Percentiles rank a stretch among this genome's conserved stretches.
Evolutionary conservation across 2,329 filamentous ascomycete genomes (phyloP).

Genomic region (Tolypocladium ophioglossoides): DNA sequence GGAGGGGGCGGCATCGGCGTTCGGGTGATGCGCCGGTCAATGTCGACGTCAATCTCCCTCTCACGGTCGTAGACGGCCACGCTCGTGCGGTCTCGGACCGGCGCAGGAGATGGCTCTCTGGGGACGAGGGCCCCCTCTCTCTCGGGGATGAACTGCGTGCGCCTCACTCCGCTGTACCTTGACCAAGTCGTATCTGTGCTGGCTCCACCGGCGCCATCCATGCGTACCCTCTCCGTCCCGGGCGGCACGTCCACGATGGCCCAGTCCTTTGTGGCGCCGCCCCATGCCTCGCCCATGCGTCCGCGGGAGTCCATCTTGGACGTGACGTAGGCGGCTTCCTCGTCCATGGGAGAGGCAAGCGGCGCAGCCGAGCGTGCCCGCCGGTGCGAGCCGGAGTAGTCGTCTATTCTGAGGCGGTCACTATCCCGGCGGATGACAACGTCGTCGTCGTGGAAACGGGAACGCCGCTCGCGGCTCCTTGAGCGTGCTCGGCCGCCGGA

Average conservation of each 20-base stretch:
- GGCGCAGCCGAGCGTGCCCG: slow-evolving; percentile 42
- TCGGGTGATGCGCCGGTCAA: slow-evolving; percentile 37
- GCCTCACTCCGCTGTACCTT: slow-evolving; percentile 66
- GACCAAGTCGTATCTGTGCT: slow-evolving; percentile 69
- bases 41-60: slow-evolving; percentile 39
- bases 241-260: slow-evolving; percentile 75
- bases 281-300: slow-evolving; percentile 61
- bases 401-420: slow-evolving; percentile 34
- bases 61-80: slow-evolving; percentile 36
- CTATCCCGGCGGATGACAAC: slow-evolving; percentile 51
- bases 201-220: slow-evolving; percentile 71
- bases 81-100: slow-evolving; percentile 28
- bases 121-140: slow-evolving; percentile 36
- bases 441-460: slow-evolving; percentile 49
- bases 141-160: slow-evolving; percentile 64
- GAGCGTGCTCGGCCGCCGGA: slow-evolving; percentile 24
- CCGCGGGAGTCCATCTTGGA: slow-evolving; percentile 47
- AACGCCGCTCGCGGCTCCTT: slow-evolving; percentile 27
- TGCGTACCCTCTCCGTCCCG: slow-evolving; percentile 69
- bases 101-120: slow-evolving; percentile 15
- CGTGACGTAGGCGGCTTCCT: slow-evolving; percentile 55
- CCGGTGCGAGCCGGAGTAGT: slow-evolving; percentile 29
- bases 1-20: slow-evolving; percentile 22
- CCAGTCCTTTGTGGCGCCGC: slow-evolving; percentile 69
- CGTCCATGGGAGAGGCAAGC: slow-evolving; percentile 30